phyloP scores from a whole-genome alignment of 768 basidiomycete genomes.

The Kwoniella pini region DNA sequence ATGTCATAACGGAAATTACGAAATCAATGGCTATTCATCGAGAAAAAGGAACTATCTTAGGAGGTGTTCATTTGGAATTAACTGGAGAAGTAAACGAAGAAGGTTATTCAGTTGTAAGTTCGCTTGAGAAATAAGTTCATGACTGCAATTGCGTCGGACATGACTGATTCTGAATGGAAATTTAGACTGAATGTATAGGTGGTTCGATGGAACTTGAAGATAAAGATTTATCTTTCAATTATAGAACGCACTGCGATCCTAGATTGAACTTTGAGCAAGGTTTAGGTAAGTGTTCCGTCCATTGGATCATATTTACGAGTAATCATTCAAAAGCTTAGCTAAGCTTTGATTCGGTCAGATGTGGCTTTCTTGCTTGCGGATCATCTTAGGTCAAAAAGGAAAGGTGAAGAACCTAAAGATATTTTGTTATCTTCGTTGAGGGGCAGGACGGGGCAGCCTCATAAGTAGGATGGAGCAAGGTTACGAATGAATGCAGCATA shows the following conservation, averaged over 20 bases:
- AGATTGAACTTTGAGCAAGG: constrained; percentile 91
- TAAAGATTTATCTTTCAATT: constrained; percentile 83
- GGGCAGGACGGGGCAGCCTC: constrained; percentile 9
- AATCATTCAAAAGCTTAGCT: no score
- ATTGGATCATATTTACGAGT: no score
- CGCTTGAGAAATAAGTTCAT: no score
- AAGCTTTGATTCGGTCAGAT: no score
- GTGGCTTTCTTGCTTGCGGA: constrained; percentile 84
- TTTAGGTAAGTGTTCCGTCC: constrained; percentile 80
- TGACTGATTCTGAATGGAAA: neutral
- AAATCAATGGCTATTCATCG: constrained; percentile 79
- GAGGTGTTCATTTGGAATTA: constrained; percentile 82
- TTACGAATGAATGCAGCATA: no score
- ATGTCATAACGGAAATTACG: constrained; percentile 82
- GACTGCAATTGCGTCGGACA: no score
- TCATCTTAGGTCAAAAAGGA: constrained; percentile 70
- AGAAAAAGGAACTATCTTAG: constrained; percentile 69
- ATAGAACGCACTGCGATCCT: constrained; percentile 94
- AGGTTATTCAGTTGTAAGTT: constrained; percentile 74
- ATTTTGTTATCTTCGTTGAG: constrained; percentile 47
- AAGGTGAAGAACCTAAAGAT: constrained; percentile 50
- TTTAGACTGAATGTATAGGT: constrained; percentile 82
- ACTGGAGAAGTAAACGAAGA: constrained; percentile 88
- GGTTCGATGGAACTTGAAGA: constrained; percentile 94
- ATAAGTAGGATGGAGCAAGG: neutral